Conservation (phyloP, 495 filamentous ascomycete genomes). For the Terfezia claveryi region DNA sequence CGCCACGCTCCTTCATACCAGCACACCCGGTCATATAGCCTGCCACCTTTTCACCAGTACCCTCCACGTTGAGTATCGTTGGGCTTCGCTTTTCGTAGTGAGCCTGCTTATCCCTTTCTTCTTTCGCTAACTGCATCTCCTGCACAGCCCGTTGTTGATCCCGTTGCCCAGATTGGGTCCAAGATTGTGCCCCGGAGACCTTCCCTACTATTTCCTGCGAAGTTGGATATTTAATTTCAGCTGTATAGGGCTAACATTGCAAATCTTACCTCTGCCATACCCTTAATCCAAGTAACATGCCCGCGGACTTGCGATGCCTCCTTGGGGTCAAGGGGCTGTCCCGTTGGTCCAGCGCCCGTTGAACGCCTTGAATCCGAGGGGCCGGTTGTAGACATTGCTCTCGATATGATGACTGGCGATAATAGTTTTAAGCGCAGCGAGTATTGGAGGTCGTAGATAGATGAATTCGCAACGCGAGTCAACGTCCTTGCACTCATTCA, state of each 20-base stretch:
- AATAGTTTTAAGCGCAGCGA: no score
- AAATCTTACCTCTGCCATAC: slow-evolving; percentile 6
- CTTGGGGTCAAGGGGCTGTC: neutral
- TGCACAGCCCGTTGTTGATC: slow-evolving; percentile 5
- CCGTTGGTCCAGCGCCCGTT: neutral
- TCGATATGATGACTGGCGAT: neutral
- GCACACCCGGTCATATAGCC: slow-evolving; percentile 7
- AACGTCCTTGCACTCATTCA: no score
- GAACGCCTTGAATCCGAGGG: neutral
- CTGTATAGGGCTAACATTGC: neutral
- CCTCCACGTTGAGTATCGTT: slow-evolving; percentile 3
- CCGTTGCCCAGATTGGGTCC: slow-evolving; percentile 4
- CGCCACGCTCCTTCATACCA: slow-evolving; percentile 9
- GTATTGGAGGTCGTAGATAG: no score
- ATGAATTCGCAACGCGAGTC: no score
- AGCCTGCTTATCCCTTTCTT: slow-evolving; percentile 3
- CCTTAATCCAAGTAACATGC: slow-evolving; percentile 13
- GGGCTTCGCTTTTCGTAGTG: slow-evolving; percentile 5
- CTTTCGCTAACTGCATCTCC: slow-evolving; percentile 7
- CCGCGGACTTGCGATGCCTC: slow-evolving; percentile 6
- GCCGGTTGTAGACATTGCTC: neutral
- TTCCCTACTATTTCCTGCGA: slow-evolving; percentile 6
- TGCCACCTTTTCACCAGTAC: slow-evolving; percentile 4
- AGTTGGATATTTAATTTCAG: neutral
- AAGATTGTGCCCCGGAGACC: slow-evolving; percentile 1